These are phyloP conservation scores for Penicillium diatomitis DNA, from an alignment of 495 filamentous ascomycete species.

Conservation along the genomic window DNA sequence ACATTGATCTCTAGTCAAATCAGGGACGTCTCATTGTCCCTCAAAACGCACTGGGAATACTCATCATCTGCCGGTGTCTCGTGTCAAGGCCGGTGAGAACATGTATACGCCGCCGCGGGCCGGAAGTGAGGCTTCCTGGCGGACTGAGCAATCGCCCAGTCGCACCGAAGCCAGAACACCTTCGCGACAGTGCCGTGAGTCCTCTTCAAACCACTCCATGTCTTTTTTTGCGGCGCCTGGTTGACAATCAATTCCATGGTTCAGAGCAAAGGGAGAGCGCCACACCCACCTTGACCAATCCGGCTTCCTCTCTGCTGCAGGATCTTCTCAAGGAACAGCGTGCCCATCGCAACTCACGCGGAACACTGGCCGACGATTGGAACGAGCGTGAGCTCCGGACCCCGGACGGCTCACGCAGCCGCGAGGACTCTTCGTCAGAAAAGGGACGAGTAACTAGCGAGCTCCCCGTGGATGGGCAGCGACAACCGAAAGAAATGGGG, in stretches of 20 bases:
- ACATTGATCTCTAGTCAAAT: neutral
- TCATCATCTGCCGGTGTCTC: constrained; percentile 26
- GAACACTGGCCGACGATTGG: constrained; percentile 15
- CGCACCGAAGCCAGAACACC: constrained; percentile 15
- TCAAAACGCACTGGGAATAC: constrained; percentile 12
- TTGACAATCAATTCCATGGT: neutral
- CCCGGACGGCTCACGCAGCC: constrained; percentile 23
- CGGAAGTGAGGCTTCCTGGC: constrained; percentile 26
- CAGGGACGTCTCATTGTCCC: constrained; percentile 7
- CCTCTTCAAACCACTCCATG: neutral
- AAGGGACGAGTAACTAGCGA: constrained; percentile 25
- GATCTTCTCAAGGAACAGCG: constrained; percentile 42
- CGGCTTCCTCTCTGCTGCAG: constrained; percentile 37
- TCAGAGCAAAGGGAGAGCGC: constrained; percentile 23
- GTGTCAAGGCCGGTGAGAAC: constrained; percentile 26
- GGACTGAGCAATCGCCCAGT: constrained; percentile 25
- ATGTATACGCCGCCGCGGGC: constrained; percentile 31
- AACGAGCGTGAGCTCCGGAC: constrained; percentile 18
- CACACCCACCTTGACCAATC: constrained; percentile 30
- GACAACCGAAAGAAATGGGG: constrained; percentile 39
- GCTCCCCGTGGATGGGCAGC: constrained; percentile 14
- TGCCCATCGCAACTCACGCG: constrained; percentile 27
- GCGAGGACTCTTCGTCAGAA: constrained; percentile 30
- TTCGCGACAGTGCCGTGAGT: constrained; percentile 7
- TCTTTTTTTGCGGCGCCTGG: neutral